Evolutionary conservation across 176 grass and related monocot species (phyloP).

Genomic region (Rhynchospora breviuscula): DNA sequence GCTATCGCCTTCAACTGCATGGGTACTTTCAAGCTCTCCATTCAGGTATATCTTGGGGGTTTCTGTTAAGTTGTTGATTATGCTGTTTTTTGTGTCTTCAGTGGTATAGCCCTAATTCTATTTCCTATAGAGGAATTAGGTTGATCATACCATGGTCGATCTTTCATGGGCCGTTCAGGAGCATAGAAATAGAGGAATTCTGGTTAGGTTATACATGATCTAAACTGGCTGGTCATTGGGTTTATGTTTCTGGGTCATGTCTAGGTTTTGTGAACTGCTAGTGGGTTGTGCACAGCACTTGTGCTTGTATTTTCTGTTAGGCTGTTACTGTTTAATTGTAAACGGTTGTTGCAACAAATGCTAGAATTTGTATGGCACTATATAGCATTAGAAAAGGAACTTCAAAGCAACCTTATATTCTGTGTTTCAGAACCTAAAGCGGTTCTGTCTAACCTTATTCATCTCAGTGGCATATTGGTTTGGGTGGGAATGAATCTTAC

Average conservation of each 20-base stretch:
- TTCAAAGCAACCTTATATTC: background rate
- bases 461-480: background rate
- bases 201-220: background rate
- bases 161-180: background rate
- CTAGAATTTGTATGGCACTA: background rate
- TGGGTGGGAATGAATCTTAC: background rate
- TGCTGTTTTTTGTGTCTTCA: background rate
- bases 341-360: background rate
- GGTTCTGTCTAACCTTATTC: background rate
- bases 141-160: background rate
- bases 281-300: background rate
- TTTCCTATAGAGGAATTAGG: no score
- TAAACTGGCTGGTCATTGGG: background rate
- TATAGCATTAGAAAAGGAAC: background rate
- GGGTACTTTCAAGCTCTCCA: conserved; percentile 89
- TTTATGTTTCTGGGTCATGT: background rate
- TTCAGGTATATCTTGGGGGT: conserved; percentile 50
- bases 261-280: background rate
- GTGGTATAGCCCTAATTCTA: background rate
- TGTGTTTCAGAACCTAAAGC: background rate
- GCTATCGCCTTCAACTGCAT: conserved; percentile 91
- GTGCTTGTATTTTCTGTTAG: background rate
- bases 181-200: background rate
- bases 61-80: background rate
- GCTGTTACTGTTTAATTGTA: background rate